Base-by-base conservation (phyloP, 2,329 filamentous ascomycete genomes). In the Aspergillus aculeatus region DNA sequence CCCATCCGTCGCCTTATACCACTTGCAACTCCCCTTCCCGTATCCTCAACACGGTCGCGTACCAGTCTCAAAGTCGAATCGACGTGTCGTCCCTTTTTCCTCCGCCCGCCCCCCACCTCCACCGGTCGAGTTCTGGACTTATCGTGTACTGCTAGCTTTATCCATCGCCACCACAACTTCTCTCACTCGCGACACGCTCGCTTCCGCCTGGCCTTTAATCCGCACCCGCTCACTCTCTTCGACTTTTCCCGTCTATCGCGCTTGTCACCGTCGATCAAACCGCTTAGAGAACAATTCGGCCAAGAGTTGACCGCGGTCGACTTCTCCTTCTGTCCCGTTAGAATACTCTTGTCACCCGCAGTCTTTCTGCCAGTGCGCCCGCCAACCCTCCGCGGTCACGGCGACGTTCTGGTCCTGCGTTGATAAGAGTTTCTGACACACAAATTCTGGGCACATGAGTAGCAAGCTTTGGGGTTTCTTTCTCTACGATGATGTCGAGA, bases 401-500 rank as follows among this genome's bases (percentile, higher is more conserved):
- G 91, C 91, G 89, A 96, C 92, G 91, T 88, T 89, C 84, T 74
- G 77, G 77, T 80, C 83, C 80, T 79, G 83, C 85, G 81, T 80
- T 78, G 77, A 75, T 73, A 76, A 79, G 80, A 75, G 69, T 67
- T 75, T 73, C 71, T 68, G 69, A 67, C 65, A 65, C 50, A 57
- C 65, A 56, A 73, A 70, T 60, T 71, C 68, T 69, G 77, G 75
- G 80, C 87, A 86, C 87, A 95, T 98, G 94, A 98, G 91, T 89
- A 89, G 92, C 82, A 86, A 90, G 86, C 87, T 99, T 78, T 97
- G 94, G 94, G 93, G 92, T 85, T 91, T 86, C 77, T 98, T 94
- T 77, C 89, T 96, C 83, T 90, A 97, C 87, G 91, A 97, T 85
- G 92, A 99, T 87, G 90, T 96, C 87, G 93, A 96, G 77, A 87